Base-by-base conservation (phyloP, 202 grass and related monocot genomes). In the Panicum hallii region DNA sequence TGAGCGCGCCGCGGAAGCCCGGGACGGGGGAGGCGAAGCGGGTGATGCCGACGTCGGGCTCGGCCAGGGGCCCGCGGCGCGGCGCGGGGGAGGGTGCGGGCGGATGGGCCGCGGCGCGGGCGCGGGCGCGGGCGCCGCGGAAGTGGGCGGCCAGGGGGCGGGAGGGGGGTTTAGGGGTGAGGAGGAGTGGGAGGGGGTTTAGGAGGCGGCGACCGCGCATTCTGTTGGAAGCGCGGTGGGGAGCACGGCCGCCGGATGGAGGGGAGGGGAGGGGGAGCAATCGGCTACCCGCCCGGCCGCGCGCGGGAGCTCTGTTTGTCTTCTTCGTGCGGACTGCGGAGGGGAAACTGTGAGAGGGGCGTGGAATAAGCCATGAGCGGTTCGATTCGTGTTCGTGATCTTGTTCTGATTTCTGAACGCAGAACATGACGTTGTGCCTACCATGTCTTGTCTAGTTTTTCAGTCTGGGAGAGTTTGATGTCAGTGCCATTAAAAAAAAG, bases 31-130 rank as follows among this genome's bases (percentile, higher is more conserved):
- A 93, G 84, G 94, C 89, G 81, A 86, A 95, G 88, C 84, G 82
- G 74, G 86, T 93, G 74, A 98, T 95, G 83, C 95, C 93, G 54
- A 95, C 93, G 65, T 93, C 92, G 77, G 89, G 85, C 77, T 98
- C 95, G 58, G 81, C 89, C 46, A 93, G 55, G 32, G 91, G 74
- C 58, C 65, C 76, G 48, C 78, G 70, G 63, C 77, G 77, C 42
- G 36, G 62, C 45, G 65, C 9, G 15, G 19, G 47, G 19, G 64
- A 17, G 20, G 19, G 57, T 9, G 48, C 26, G 4, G 44, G 36
- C 53, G 28, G 68, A 34, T 45, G 83, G 74, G 78, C 26, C 7
- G 41, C 77, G 6, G 70, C 63, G 34, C 82, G 23, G 52, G 15
- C 47, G 34, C 82, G 23, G 52, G 15, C 47, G 71, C 47, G 10